Conservation (phyloP, 202 grass and related monocot genomes). For the Schoenoplectus tabernaemontani region DNA sequence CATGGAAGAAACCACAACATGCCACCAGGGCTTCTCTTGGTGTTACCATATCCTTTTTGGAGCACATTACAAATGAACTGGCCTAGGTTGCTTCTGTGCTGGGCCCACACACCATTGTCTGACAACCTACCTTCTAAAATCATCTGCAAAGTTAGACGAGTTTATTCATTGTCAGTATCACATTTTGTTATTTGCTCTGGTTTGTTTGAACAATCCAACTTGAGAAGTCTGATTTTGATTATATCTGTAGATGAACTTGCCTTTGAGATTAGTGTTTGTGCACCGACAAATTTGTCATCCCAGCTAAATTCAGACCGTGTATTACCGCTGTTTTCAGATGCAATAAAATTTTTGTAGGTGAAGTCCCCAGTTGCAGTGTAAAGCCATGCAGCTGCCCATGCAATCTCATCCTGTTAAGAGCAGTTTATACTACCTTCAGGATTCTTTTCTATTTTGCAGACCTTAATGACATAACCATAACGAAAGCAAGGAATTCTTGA, state of each 20-base stretch:
- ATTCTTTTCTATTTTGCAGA: too few species aligned
- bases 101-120: slow-evolving; percentile 32
- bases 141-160: not conserved
- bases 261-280: slow-evolving; percentile 33
- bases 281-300: slow-evolving; percentile 40
- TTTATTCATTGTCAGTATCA: not conserved
- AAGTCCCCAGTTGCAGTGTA: slow-evolving; percentile 25
- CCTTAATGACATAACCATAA: too few species aligned
- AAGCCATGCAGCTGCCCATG: slow-evolving; percentile 40
- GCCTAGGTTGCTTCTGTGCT: slow-evolving; percentile 42
- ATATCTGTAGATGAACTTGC: not conserved
- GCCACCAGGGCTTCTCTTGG: slow-evolving; percentile 25
- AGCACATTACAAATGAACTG: slow-evolving; percentile 51
- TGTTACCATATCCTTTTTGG: slow-evolving; percentile 36
- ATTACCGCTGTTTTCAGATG: slow-evolving; percentile 9
- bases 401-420: slow-evolving; percentile 30
- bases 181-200: slow-evolving; percentile 51
- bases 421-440: not conserved
- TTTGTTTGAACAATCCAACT: slow-evolving; percentile 26
- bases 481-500: not conserved
- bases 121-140: slow-evolving; percentile 42
- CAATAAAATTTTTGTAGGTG: slow-evolving; percentile 22
- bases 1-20: slow-evolving; percentile 44
- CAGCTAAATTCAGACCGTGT: slow-evolving; percentile 25
- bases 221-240: slow-evolving; percentile 12